phyloP scores from a whole-genome alignment of 345 rosid genomes.

The Syzygium grande region DNA sequence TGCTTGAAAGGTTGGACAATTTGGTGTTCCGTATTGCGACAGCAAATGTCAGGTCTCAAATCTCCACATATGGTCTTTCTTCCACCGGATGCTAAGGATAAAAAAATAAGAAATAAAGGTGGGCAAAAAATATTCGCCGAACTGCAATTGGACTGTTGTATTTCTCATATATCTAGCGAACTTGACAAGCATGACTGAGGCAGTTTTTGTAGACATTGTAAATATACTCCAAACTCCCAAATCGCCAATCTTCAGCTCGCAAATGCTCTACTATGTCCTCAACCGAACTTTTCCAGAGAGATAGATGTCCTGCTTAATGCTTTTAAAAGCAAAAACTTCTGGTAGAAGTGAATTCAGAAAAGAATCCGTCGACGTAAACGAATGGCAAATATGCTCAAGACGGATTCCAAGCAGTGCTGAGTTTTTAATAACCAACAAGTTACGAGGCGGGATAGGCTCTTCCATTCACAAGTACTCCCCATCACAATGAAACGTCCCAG shows the following conservation, averaged over 20 bases:
- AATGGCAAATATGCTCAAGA: background rate
- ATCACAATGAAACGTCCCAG: background rate
- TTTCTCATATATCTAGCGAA: background rate
- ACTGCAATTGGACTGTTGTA: background rate
- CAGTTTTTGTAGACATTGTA: background rate
- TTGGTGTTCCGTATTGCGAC: background rate
- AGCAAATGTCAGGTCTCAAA: background rate
- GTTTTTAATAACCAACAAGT: background rate
- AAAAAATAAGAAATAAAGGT: background rate
- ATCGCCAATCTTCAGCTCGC: background rate
- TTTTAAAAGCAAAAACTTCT: background rate
- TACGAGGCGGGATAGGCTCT: background rate
- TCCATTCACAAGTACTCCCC: background rate
- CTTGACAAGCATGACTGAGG: background rate
- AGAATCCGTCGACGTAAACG: background rate
- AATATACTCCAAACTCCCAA: background rate
- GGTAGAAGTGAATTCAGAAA: background rate
- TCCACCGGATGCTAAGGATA: background rate
- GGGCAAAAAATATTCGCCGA: background rate
- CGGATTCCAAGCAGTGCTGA: background rate
- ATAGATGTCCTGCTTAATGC: background rate
- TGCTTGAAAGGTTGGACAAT: background rate
- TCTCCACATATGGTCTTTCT: background rate
- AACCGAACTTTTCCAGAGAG: background rate
- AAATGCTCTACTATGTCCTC: background rate